These are phyloP conservation scores for Nematocida sp. DNA, from an alignment of 371 early-diverging fungal genomes.

Conservation along the genomic window DNA sequence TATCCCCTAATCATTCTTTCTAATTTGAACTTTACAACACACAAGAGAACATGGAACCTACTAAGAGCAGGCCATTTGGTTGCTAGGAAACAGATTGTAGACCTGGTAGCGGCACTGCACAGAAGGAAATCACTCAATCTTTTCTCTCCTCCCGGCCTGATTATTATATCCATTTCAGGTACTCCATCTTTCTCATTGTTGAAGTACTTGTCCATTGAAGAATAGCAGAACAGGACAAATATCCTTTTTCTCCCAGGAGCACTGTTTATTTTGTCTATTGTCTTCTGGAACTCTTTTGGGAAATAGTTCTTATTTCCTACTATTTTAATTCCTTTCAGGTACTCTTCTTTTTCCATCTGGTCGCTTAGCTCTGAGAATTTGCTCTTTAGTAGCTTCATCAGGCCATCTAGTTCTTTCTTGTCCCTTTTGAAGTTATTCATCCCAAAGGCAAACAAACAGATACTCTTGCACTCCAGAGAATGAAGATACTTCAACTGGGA, in stretches of 20 bases:
- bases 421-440: conserved; percentile 89
- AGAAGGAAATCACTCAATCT: conserved; percentile 89
- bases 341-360: neutral
- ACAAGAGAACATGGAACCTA: conserved; percentile 47
- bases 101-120: conserved; percentile 71
- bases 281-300: neutral
- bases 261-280: neutral
- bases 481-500: conserved; percentile 77
- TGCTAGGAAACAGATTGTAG: conserved; percentile 52
- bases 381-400: conserved; percentile 74
- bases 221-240: conserved; percentile 81
- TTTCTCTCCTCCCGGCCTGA: conserved; percentile 89
- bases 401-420: conserved; percentile 72
- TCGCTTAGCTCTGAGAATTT: neutral
- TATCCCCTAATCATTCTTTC: conserved; percentile 34
- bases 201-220: conserved; percentile 75
- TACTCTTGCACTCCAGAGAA: conserved; percentile 73
- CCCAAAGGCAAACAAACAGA: conserved; percentile 92
- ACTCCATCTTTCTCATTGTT: conserved; percentile 57
- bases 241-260: neutral
- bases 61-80: conserved; percentile 62
- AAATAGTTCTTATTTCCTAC: conserved; percentile 22
- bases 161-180: conserved; percentile 71
- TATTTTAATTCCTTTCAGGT: neutral
- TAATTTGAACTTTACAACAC: conserved; percentile 51